Evolutionary conservation across 1,139 yeast species (phyloP).

Genomic region (Meyerozyma elateridarum): DNA sequence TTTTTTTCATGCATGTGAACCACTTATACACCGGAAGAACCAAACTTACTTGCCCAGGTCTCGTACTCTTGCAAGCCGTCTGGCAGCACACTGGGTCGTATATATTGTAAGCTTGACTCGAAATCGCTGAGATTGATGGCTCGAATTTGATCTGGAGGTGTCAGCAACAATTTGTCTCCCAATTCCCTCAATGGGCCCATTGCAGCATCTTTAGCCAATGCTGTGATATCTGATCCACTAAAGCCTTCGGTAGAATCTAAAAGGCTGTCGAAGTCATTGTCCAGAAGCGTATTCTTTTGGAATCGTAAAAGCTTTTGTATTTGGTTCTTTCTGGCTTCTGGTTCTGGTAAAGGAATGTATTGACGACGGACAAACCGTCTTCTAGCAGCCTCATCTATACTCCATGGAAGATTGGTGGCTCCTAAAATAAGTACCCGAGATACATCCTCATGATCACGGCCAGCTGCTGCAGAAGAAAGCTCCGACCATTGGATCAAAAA

Average conservation of each 20-base stretch:
- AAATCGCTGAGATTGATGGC: slow-evolving; percentile 78
- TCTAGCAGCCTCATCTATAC: slow-evolving; percentile 96
- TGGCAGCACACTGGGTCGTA: slow-evolving; percentile 85
- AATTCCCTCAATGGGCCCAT: slow-evolving; percentile 94
- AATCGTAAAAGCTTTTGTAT: slow-evolving; percentile 62
- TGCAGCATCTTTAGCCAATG: slow-evolving; percentile 95
- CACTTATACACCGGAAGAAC: slow-evolving; percentile 77
- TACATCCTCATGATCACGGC: slow-evolving; percentile 49
- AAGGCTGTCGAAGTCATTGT: slow-evolving; percentile 56
- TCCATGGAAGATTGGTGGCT: slow-evolving; percentile 97
- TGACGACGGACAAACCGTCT: slow-evolving; percentile 90
- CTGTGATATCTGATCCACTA: slow-evolving; percentile 93
- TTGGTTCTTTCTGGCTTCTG: slow-evolving; percentile 74
- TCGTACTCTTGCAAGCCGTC: slow-evolving; percentile 78
- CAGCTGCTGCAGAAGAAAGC: slow-evolving; percentile 89
- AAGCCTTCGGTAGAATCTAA: slow-evolving; percentile 70
- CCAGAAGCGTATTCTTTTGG: slow-evolving; percentile 70
- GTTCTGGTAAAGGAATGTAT: slow-evolving; percentile 92
- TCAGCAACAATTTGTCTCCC: slow-evolving; percentile 81
- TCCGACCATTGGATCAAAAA: slow-evolving; percentile 96
- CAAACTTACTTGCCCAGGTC: slow-evolving; percentile 86
- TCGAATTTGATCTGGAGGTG: slow-evolving; percentile 82
- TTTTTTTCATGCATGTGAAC: too few relatives aligned
- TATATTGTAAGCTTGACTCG: slow-evolving; percentile 68
- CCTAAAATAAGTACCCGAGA: slow-evolving; percentile 83